phyloP scores from a whole-genome alignment of 164 flowering plant species.

The Vitis amurensis region DNA sequence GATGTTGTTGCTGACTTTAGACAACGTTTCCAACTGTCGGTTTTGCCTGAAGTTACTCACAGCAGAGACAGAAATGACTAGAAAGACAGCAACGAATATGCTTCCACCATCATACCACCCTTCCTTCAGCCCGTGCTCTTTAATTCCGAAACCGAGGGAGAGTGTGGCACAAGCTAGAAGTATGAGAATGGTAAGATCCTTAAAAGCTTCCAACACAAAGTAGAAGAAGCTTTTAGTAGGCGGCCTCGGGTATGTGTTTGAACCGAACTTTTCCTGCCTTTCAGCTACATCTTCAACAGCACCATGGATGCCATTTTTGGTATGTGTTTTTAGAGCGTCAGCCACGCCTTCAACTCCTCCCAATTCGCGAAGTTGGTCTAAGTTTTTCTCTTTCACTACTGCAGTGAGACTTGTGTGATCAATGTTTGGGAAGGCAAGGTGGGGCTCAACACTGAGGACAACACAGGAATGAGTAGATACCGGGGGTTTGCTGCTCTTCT shows the following conservation, averaged over 20 bases:
- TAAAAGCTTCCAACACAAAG: slow-evolving; percentile 41
- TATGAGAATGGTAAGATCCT: slow-evolving; percentile 35
- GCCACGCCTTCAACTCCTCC: slow-evolving; percentile 33
- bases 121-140: slow-evolving; percentile 32
- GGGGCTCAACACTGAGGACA: too few relatives aligned
- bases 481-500: too few relatives aligned
- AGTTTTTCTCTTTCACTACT: slow-evolving; percentile 35
- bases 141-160: slow-evolving; percentile 45
- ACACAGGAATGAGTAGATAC: too few relatives aligned
- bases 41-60: slow-evolving; percentile 37
- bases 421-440: slow-evolving; percentile 5
- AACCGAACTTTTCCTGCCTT: slow-evolving; percentile 28
- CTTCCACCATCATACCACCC: slow-evolving; percentile 52
- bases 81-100: slow-evolving; percentile 43
- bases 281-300: slow-evolving; percentile 19
- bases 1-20: slow-evolving; percentile 35
- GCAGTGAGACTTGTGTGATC: slow-evolving; percentile 17
- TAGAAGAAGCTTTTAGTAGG: slow-evolving; percentile 30
- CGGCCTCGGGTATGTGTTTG: slow-evolving; percentile 34
- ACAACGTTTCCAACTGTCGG: slow-evolving; percentile 39
- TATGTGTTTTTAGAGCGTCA: slow-evolving; percentile 17
- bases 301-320: slow-evolving; percentile 22
- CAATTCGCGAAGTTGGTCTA: slow-evolving; percentile 11
- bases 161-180: slow-evolving; percentile 37
- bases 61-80: slow-evolving; percentile 41